Conservation (phyloP, 495 filamentous ascomycete genomes). For the Cercophora sp. region DNA sequence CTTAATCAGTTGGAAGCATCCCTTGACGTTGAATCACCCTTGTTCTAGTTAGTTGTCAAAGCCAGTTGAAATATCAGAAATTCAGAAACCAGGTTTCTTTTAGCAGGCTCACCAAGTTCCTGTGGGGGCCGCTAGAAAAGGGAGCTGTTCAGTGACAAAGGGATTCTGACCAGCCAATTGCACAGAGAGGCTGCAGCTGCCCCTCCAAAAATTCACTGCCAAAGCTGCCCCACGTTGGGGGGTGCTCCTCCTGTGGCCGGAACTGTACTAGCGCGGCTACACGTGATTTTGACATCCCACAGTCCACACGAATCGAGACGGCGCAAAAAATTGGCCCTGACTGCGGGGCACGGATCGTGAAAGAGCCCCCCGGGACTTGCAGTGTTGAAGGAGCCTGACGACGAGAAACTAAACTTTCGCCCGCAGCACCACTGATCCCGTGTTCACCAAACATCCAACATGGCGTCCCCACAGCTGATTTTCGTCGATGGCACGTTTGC, state of each 20-base stretch:
- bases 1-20: too few species aligned
- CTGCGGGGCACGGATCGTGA: conserved; percentile 4
- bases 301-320: conserved; percentile 2
- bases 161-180: too few species aligned
- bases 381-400: background rate
- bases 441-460: conserved; percentile 15
- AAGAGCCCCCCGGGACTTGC: conserved; percentile 2
- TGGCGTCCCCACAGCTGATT: conserved; percentile 46
- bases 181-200: too few species aligned
- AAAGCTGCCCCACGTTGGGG: background rate
- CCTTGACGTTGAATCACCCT: too few species aligned
- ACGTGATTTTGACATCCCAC: conserved; percentile 11
- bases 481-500: conserved; percentile 90
- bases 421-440: conserved; percentile 10
- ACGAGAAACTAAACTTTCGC: conserved; percentile 8
- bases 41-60: too few species aligned
- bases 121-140: too few species aligned
- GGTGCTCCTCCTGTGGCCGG: background rate
- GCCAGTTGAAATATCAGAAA: too few species aligned
- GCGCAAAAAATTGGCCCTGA: conserved; percentile 8
- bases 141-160: too few species aligned
- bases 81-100: too few species aligned
- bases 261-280: background rate
- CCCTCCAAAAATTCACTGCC: too few species aligned
- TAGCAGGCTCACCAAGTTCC: too few species aligned